These are phyloP conservation scores for Puccinellia tenuiflora DNA, from an alignment of 176 grass and related monocot genomes.

Conservation along the genomic window DNA sequence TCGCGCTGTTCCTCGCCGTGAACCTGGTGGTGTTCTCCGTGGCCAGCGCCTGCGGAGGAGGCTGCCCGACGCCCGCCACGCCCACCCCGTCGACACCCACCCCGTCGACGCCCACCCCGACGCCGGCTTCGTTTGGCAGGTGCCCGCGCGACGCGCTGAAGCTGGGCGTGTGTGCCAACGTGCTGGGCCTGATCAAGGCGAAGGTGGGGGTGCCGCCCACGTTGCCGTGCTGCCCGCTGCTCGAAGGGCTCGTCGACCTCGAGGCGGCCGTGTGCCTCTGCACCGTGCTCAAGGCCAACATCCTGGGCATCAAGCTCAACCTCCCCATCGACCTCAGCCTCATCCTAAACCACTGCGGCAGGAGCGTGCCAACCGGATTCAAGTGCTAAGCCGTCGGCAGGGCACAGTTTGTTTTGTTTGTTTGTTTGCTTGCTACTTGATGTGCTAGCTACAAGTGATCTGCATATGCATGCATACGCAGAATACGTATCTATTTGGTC, in stretches of 20 bases:
- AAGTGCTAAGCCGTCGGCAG: neutral
- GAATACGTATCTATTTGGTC: too few relatives aligned
- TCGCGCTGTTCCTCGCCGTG: slow-evolving; percentile 32
- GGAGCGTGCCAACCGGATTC: slow-evolving; percentile 13
- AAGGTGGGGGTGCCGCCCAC: slow-evolving; percentile 26
- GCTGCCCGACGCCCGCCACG: neutral
- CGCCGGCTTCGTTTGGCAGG: neutral
- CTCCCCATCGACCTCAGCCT: slow-evolving; percentile 56
- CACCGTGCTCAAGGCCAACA: slow-evolving; percentile 56
- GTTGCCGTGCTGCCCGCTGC: slow-evolving; percentile 69
- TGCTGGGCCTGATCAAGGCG: slow-evolving; percentile 33
- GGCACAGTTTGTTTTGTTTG: neutral
- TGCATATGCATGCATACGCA: too few relatives aligned
- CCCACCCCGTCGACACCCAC: slow-evolving; percentile 6
- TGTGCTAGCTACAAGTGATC: too few relatives aligned
- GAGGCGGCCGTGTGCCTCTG: slow-evolving; percentile 87
- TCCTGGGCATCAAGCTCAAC: slow-evolving; percentile 41
- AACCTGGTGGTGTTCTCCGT: slow-evolving; percentile 26
- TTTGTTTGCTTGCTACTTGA: neutral
- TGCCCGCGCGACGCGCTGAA: slow-evolving; percentile 52
- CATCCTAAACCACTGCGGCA: slow-evolving; percentile 61
- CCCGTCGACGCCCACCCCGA: neutral
- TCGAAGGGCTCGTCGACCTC: slow-evolving; percentile 69
- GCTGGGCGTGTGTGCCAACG: slow-evolving; percentile 39
- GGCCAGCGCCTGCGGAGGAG: neutral